Evolutionary conservation across 208 protist genomes (phyloP), one percentile per base, ranked within the genome.

Genomic region (Trypanosoma cruzi): DNA sequence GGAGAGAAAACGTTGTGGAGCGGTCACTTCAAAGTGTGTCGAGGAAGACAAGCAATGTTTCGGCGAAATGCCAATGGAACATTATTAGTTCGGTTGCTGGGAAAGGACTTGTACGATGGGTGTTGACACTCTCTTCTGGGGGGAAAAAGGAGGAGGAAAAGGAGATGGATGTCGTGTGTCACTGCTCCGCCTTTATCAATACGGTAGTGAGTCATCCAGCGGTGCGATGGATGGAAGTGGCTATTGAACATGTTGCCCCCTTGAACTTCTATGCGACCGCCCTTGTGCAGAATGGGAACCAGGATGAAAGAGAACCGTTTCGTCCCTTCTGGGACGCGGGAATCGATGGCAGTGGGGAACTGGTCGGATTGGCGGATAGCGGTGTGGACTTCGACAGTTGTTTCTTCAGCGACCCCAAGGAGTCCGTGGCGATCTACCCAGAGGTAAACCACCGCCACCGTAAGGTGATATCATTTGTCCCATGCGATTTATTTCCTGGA

Each of bases 311-410:
- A 20, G 18, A 34, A 42, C 62, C 64, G 28, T 28, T 58, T 13
- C 65, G 75, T 24, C 85, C 91, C 1, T 32, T 94, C 8, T 95
- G 89, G 88, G 73, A 78, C 20, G 57, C n/a, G 8, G 84, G 82
- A 44, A 77, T 95, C 40, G 77, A 86, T 36, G 95, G 95, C 29
- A 64, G 53, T 4, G 89, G 86, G 34, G 88, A 98, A 75, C 72
- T 98, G 26, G 76, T 97, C 69, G 82, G 73, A 14, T 71, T 97
- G n/a, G 85, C 83, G 13, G 95, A 98, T 75, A 95, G 84, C 46
- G 93, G 92, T 10, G 62, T 98, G 3, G 88, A 97, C 68, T 71
- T 81, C 53, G 58, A 85, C 62, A 92, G 84, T 75, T 98, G 95
- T 77, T 97, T 86, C 71, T 97, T 98, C 63, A 40, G 52, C 49